phyloP scores from a whole-genome alignment of 345 rosid species.

The Theobroma cacao region DNA sequence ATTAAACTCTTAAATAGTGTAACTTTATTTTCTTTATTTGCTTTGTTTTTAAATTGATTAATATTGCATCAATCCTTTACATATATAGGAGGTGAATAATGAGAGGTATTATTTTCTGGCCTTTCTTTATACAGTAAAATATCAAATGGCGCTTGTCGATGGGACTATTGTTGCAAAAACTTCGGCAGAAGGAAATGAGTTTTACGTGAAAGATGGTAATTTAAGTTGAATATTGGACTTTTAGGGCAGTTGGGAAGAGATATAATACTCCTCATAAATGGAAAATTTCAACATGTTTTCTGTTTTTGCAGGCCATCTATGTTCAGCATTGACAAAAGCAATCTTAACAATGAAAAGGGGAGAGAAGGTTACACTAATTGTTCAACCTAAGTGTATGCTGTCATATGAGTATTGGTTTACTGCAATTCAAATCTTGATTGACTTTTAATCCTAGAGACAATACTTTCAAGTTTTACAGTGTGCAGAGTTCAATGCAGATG shows the following conservation, averaged over 20 bases:
- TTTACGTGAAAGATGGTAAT: conserved; percentile 59
- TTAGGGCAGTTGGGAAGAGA: not conserved
- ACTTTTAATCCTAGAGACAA: not conserved
- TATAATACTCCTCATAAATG: not conserved
- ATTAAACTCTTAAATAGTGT: not conserved
- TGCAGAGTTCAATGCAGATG: conserved; percentile 35
- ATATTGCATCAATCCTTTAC: not conserved
- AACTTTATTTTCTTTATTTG: not conserved
- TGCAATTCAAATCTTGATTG: not conserved
- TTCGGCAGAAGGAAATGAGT: conserved; percentile 53
- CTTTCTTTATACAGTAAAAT: conserved; percentile 47
- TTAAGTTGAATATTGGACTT: not conserved
- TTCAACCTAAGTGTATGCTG: conserved; percentile 53
- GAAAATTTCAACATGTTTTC: not conserved
- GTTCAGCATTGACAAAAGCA: conserved; percentile 46
- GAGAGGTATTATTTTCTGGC: not conserved
- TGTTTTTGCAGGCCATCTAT: conserved; percentile 46
- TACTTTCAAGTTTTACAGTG: not conserved
- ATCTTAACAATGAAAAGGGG: conserved; percentile 50
- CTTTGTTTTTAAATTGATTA: not conserved
- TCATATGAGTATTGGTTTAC: not conserved
- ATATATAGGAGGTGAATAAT: not conserved
- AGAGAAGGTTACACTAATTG: conserved; percentile 49
- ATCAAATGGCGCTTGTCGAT: conserved; percentile 37
- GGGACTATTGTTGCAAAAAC: conserved; percentile 45